Base-by-base conservation (phyloP, 1,284 basidiomycete species). In the Malassezia globosa region DNA sequence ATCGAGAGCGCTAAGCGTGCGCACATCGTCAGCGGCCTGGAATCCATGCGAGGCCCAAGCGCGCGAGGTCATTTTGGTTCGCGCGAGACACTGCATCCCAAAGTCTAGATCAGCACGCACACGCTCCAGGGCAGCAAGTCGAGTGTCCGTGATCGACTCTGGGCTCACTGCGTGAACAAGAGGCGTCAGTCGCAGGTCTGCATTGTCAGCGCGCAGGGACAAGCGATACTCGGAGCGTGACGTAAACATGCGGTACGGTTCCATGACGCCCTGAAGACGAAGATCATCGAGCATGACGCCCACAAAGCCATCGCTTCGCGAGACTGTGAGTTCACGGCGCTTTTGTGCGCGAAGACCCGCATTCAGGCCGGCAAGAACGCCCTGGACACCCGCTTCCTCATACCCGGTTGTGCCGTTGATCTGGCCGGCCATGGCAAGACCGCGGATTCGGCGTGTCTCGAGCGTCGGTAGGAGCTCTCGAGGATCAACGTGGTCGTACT, bases 261-360 rank as follows among this genome's bases (percentile, higher is more conserved):
- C 87, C 65, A 88, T 83, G 1, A 85, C 82, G 1, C 87, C 87
- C 65, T 87, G 85, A 36, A 83, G 79, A 18, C 85, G 82, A 25
- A 90, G 76, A 67, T 90, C 87, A 69, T 90, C 87, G 34, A 90
- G 82, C 81, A 90, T 83, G 2, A 90, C 87, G 0, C 87, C 87
- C 5, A 83, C 77, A 63, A 82, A 89, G 1, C 83, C 84, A 57
- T 88, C 84, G 5, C 85, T 84, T 19, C 87, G 80, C 3, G 80
- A 80, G n/a, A 90, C 66, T 2, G 81, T 63, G 19, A 90, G 72
- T 0, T 82, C 78, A 0, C 78, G 74, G 29, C 73, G 75, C 2
- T 75, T 72, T 4, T 76, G 74, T 1, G 83, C 81, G 4, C 80
- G 74, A 3, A 88, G 76, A 0, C 85, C 87, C 0, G 87, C 87